These are phyloP conservation scores for Cajanus cajan DNA, from an alignment of 306 rosid species.

Conservation along the genomic window DNA sequence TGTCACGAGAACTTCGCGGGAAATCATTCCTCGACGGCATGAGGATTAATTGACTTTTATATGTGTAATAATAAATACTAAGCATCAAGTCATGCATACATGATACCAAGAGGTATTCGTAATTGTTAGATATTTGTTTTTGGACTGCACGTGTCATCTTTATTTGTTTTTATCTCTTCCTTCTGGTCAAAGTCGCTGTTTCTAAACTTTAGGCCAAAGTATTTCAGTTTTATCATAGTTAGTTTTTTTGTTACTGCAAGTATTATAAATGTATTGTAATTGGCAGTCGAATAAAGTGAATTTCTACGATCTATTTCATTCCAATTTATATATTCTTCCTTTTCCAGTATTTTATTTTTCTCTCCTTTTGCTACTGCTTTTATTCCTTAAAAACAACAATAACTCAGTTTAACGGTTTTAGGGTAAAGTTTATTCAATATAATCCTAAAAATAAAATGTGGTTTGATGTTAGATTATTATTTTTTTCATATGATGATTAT, in stretches of 20 bases:
- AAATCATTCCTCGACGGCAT: conserved; percentile 27
- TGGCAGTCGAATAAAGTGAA: too few species aligned
- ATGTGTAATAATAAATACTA: background rate
- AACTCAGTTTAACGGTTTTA: too few species aligned
- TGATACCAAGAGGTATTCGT: background rate
- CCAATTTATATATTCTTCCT: too few species aligned
- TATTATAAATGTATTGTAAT: too few species aligned
- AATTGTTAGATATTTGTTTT: background rate
- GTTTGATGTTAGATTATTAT: background rate
- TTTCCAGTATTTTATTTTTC: too few species aligned
- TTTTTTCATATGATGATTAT: too few species aligned
- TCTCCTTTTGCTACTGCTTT: too few species aligned
- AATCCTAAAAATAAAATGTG: background rate
- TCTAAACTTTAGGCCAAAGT: too few species aligned
- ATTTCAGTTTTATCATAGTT: too few species aligned
- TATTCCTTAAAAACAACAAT: too few species aligned
- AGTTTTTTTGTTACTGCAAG: too few species aligned
- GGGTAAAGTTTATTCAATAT: background rate
- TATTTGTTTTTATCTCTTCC: background rate
- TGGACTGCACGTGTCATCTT: background rate
- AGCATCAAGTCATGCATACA: background rate
- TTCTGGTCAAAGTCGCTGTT: background rate
- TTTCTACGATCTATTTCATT: too few species aligned
- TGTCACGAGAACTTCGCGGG: conserved; percentile 24
- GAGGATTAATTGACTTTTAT: background rate